Evolutionary conservation across 2,329 filamentous ascomycete genomes (phyloP), one percentile per base, ranked within the genome.

Genomic region (Fusarium verrucosum): DNA sequence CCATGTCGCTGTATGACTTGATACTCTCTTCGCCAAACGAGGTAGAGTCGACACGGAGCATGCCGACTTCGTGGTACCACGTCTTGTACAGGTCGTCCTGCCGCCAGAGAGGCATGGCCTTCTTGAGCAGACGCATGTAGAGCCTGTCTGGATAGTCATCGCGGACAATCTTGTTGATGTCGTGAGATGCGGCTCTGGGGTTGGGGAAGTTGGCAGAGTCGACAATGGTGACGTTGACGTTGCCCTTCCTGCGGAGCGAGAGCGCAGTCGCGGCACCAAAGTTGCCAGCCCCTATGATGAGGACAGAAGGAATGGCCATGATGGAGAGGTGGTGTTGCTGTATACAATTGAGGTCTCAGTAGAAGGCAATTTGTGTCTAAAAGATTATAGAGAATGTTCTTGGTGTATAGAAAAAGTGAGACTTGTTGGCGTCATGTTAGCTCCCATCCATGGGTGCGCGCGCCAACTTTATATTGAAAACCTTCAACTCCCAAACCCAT

Each of bases 1-100:
- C 76, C 50, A 76, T 71, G 16, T 70, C 64, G 53, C 71, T 67
- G 68, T 79, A 74, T 0, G 75, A 74, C 5, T 77, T 66, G 2
- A 85, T 69, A 42, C 87, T 75, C 32, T 79, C 74, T 17, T 75
- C 68, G 3, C 81, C 81, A 55, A 85, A 79, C 41, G 81, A 77
- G 25, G 73, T 74, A 2, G 72, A 58, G 52, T 80, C 78, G 10
- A 73, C 78, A 30, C 78, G 72, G 7, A 79, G 71, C 84, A 86
- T 86, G 10, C 87, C 86, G 0, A 84, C 84, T 64, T 84, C 80
- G 68, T 88, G 84, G 70, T 87, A 89, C 61, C 77, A 82, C 6
- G 70, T 50, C 43, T 78, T 79, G 75, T 85, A 85, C n/a, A 87
- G 77, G 2, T 81, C 79, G 44, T 84, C 79, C 17, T 65, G 44